phyloP scores from a whole-genome alignment of 352 stramenopile species.

The Peronospora farinosa region DNA sequence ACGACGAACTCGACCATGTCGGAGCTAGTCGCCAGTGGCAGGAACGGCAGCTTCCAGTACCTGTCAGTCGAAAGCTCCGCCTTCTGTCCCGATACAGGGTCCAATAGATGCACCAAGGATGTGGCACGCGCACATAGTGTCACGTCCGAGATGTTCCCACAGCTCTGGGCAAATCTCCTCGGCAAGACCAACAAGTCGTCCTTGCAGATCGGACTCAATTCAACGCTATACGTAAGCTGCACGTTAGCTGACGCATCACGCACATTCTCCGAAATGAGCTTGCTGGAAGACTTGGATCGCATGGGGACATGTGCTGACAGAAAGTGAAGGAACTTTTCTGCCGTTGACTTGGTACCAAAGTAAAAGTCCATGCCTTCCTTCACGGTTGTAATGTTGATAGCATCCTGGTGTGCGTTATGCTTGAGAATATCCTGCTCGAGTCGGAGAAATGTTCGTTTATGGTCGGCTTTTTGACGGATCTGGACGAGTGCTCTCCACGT shows the following conservation, averaged over 20 bases:
- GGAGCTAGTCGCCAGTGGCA: slow-evolving; percentile 47
- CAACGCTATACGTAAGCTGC: slow-evolving; percentile 61
- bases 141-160: slow-evolving; percentile 57
- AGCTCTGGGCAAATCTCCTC: slow-evolving; percentile 48
- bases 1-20: slow-evolving; percentile 68
- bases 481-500: slow-evolving; percentile 66
- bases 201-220: slow-evolving; percentile 69
- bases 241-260: slow-evolving; percentile 58
- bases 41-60: slow-evolving; percentile 69
- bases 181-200: slow-evolving; percentile 66
- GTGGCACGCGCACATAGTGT: slow-evolving; percentile 61
- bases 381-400: slow-evolving; percentile 49
- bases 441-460: slow-evolving; percentile 70
- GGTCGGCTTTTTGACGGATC: slow-evolving; percentile 65
- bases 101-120: slow-evolving; percentile 53
- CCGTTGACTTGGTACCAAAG: slow-evolving; percentile 49
- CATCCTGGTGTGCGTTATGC: slow-evolving; percentile 56
- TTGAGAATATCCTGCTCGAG: slow-evolving; percentile 76
- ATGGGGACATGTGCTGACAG: slow-evolving; percentile 54
- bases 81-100: slow-evolving; percentile 48
- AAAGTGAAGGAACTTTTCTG: slow-evolving; percentile 62
- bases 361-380: slow-evolving; percentile 83
- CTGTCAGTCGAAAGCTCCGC: slow-evolving; percentile 53
- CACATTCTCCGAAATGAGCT: slow-evolving; percentile 71
- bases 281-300: slow-evolving; percentile 60